Conservation (phyloP, 1,284 basidiomycete species). For the Cutaneotrichosporon sp. region DNA sequence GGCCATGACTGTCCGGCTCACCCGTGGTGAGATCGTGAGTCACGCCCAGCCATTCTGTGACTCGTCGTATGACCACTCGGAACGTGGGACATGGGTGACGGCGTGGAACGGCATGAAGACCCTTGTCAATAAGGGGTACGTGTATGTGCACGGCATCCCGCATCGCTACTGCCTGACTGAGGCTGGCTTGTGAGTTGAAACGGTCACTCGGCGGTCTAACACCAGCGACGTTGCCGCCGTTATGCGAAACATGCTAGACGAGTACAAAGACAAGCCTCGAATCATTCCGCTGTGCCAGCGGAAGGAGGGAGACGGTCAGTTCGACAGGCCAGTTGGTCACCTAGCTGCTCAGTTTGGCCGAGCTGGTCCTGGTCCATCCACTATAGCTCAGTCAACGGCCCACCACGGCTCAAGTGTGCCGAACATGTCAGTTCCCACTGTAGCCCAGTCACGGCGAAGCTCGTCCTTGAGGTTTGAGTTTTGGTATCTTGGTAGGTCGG, state of each 20-base stretch:
- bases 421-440: no score
- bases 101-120: conserved; percentile 47
- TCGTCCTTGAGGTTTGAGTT: conserved; percentile 32
- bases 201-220: neutral
- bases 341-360: no score
- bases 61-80: conserved; percentile 37
- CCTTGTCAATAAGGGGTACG: conserved; percentile 40
- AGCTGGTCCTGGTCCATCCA: neutral
- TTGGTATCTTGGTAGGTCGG: conserved; percentile 44
- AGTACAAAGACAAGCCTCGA: conserved; percentile 28
- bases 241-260: conserved; percentile 31
- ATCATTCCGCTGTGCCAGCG: conserved; percentile 8
- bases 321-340: neutral
- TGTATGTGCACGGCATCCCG: conserved; percentile 41
- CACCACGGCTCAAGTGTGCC: no score
- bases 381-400: neutral
- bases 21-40: conserved; percentile 39
- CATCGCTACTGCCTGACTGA: conserved; percentile 43
- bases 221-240: conserved; percentile 35
- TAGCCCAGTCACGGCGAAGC: neutral
- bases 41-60: conserved; percentile 38
- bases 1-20: conserved; percentile 31
- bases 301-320: neutral
- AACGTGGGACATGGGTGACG: conserved; percentile 40
- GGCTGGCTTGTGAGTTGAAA: conserved; percentile 42